Evolutionary conservation across 768 basidiomycete species (phyloP).

Genomic region (Suillus spraguei): DNA sequence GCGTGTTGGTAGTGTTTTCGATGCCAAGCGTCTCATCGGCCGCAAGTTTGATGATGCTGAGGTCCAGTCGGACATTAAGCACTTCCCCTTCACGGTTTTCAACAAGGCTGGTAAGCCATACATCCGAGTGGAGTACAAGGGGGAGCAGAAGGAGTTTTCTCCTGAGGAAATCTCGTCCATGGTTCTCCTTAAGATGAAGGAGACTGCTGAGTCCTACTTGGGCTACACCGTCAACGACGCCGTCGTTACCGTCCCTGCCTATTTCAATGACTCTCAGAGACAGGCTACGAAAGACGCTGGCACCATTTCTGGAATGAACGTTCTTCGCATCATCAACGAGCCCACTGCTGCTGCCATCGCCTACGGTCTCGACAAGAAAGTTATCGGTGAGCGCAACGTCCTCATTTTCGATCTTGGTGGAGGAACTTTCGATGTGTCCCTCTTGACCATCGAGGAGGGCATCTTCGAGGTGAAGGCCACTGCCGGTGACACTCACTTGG

Average conservation of each 20-base stretch:
- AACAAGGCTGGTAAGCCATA: conserved; percentile 88
- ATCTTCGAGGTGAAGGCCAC: conserved; percentile 99
- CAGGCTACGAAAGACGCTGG: conserved; percentile 99
- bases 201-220: conserved; percentile 95
- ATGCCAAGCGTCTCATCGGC: conserved; percentile 97
- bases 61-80: conserved; percentile 82
- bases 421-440: conserved; percentile 98
- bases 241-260: conserved; percentile 95
- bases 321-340: conserved; percentile 99
- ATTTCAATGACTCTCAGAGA: conserved; percentile 99
- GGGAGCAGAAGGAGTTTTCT: conserved; percentile 92
- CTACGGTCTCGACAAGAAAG: conserved; percentile 97
- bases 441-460: conserved; percentile 94
- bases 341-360: conserved; percentile 98
- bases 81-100: conserved; percentile 94
- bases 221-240: conserved; percentile 84
- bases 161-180: conserved; percentile 99
- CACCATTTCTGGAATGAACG: conserved; percentile 89
- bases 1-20: conserved; percentile 72
- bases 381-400: conserved; percentile 88
- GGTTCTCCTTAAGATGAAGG: conserved; percentile 98
- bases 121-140: conserved; percentile 88
- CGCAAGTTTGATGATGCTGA: conserved; percentile 87
- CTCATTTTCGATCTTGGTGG: conserved; percentile 98
- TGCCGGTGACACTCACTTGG: conserved; percentile 97